phyloP scores from a whole-genome alignment of 129 eudicot genomes.

The Helichrysum umbraculigerum region DNA sequence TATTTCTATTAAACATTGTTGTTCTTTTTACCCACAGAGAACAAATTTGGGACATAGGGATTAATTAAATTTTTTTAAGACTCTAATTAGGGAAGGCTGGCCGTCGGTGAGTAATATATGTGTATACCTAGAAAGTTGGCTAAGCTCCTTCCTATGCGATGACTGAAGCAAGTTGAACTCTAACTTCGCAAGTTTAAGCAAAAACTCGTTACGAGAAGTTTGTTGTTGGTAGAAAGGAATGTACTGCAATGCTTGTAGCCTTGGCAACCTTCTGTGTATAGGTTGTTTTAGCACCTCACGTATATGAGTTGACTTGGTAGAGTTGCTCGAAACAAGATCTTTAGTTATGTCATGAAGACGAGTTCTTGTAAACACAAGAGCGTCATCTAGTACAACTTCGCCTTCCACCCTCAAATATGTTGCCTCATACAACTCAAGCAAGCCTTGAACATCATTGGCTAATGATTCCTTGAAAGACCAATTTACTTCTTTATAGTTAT shows the following conservation, averaged over 20 bases:
- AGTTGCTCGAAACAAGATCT: conserved; percentile 6
- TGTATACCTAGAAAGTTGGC: conserved; percentile 35
- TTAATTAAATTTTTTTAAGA: too few species aligned
- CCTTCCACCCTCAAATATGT: conserved; percentile 36
- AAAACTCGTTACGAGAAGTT: conserved; percentile 18
- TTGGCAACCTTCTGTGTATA: conserved; percentile 29
- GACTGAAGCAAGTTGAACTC: conserved; percentile 50
- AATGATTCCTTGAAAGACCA: conserved; percentile 34
- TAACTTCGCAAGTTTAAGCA: conserved; percentile 45
- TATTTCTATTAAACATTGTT: too few species aligned
- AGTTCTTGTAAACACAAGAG: conserved; percentile 38
- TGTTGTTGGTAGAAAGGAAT: conserved; percentile 41
- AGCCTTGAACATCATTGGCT: conserved; percentile 27
- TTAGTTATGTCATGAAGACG: conserved; percentile 7
- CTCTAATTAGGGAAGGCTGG: neutral
- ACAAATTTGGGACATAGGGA: too few species aligned
- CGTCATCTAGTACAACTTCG: conserved; percentile 51
- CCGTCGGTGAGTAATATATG: neutral
- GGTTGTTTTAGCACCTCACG: conserved; percentile 31
- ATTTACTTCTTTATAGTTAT: conserved; percentile 31
- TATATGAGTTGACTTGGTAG: conserved; percentile 23
- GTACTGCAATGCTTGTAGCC: conserved; percentile 37
- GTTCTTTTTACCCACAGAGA: too few species aligned
- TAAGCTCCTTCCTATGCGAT: conserved; percentile 43
- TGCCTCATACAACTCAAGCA: conserved; percentile 56